These are phyloP conservation scores for Cymodocea nodosa DNA, from an alignment of 116 monocot species.

Conservation along the genomic window DNA sequence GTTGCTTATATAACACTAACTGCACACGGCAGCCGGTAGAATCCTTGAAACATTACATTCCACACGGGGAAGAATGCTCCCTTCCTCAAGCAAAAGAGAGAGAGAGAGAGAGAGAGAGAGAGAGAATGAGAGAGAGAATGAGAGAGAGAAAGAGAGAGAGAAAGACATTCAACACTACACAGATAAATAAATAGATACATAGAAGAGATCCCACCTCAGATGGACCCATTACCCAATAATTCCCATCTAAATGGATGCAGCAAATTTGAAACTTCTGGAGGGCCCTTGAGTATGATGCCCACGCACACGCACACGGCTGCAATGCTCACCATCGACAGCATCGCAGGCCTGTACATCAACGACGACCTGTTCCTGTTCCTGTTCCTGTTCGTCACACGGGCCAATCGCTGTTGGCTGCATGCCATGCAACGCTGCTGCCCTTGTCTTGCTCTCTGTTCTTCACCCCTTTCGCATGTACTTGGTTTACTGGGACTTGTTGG, in stretches of 20 bases:
- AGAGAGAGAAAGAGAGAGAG: no score
- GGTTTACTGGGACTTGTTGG: slow-evolving; percentile 9
- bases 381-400: background rate
- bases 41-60: no score
- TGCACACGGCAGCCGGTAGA: no score
- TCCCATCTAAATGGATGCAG: slow-evolving; percentile 80
- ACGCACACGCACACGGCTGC: slow-evolving; percentile 88
- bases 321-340: slow-evolving; percentile 63
- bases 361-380: slow-evolving; percentile 16
- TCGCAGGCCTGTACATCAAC: slow-evolving; percentile 49
- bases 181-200: no score
- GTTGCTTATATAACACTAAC: no score
- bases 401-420: slow-evolving; percentile 37
- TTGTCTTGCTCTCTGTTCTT: background rate
- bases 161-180: no score
- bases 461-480: slow-evolving; percentile 17
- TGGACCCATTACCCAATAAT: slow-evolving; percentile 27
- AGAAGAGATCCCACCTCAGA: background rate
- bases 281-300: slow-evolving; percentile 54
- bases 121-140: no score
- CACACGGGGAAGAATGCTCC: no score
- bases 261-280: slow-evolving; percentile 45
- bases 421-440: slow-evolving; percentile 22
- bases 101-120: no score
- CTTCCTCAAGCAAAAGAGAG: no score